Evolutionary conservation across 2,329 filamentous ascomycete species (phyloP), one percentile per base, ranked within the genome.

Genomic region (Venturiaceae sp.): DNA sequence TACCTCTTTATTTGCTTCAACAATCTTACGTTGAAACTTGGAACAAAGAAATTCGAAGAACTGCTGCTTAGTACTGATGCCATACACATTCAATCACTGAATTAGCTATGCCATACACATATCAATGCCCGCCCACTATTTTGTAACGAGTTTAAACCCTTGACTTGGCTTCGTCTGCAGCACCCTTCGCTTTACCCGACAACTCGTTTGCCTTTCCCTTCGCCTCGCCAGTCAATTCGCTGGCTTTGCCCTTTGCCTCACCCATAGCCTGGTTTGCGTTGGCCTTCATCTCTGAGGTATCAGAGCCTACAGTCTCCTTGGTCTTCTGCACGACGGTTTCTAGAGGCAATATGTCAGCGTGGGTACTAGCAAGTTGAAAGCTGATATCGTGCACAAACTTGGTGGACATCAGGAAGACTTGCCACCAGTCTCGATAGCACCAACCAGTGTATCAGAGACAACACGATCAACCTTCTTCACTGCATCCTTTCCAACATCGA

Each of bases 391-490:
- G n/a, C n/a, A n/a, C n/a, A n/a, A n/a, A 46, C 61, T 34, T 60
- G 60, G 28, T 33, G 5, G 16, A 53, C 8, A 21, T 39, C 33
- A 53, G 28, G 28, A 23, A 14, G 23, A 77, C 82, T 60, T 79
- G 85, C 83, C 77, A 60, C 81, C 80, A 64, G 77, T 82, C 71
- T 86, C 80, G 61, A 85, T 83, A 50, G 83, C 83, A 71, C 81
- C 81, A 23, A 85, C 79, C 11, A 79, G 77, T 28, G 72, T 77
- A 67, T 82, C 74, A 0, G 80, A 78, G 36, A 83, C 75, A 23
- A 74, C 75, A 61, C 77, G 73, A 68, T 86, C 82, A 21, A 80
- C 80, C 58, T 74, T 75, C 72, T 85, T 82, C 52, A 81, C 68
- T 0, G 80, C 77, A 44, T 84, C 80, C 69, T 84, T 84, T 63